phyloP scores from a whole-genome alignment of 2,329 filamentous ascomycete species.

The Escovopsis sp. region DNA sequence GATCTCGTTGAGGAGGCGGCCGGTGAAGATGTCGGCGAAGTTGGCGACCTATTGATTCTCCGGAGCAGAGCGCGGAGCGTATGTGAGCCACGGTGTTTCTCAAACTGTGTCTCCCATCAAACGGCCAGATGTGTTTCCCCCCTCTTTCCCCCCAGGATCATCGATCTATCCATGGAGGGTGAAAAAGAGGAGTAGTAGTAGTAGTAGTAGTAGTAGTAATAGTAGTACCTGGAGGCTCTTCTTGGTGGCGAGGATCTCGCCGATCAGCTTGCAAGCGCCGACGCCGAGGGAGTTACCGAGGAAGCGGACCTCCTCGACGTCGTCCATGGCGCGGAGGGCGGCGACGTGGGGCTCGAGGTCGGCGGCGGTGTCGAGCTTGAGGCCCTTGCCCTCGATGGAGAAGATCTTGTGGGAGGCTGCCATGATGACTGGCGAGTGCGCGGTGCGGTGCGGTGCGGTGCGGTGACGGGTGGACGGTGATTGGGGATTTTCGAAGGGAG shows the following conservation, averaged over 20 bases:
- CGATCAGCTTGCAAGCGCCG: constrained; percentile 72
- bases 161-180: too few species aligned
- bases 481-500: too few species aligned
- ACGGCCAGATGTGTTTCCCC: too few species aligned
- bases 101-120: too few species aligned
- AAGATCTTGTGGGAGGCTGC: constrained; percentile 47
- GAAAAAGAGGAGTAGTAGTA: not conserved
- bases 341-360: constrained; percentile 78
- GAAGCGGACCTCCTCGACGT: constrained; percentile 74
- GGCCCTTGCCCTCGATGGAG: constrained; percentile 77
- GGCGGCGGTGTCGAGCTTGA: constrained; percentile 80
- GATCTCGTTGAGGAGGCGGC: constrained; percentile 83
- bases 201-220: not conserved
- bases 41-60: constrained; percentile 81
- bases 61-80: too few species aligned
- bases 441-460: not conserved
- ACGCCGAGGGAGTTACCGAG: constrained; percentile 88
- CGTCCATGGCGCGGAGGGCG: constrained; percentile 52
- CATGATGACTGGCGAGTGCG: constrained; percentile 12
- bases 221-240: constrained; percentile 56
- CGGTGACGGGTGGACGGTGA: not conserved
- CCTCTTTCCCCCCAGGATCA: too few species aligned
- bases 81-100: too few species aligned
- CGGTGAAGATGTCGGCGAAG: constrained; percentile 95
- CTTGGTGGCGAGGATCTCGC: constrained; percentile 71